Conservation (phyloP, 192 early-diverging fungal genomes). For the Coemansia asiatica region DNA sequence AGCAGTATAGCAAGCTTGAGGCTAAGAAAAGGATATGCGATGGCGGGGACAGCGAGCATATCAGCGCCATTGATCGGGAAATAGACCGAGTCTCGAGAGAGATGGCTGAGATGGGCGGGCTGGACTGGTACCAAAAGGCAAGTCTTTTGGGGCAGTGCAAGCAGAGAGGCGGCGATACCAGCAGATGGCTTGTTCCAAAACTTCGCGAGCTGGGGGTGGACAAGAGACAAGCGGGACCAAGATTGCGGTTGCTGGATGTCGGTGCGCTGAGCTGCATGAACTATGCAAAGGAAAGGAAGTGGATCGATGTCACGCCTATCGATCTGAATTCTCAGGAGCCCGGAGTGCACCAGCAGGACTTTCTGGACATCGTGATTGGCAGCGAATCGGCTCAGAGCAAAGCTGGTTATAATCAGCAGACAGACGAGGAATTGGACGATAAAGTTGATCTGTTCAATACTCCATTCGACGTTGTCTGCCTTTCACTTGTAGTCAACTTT, state of each 20-base stretch:
- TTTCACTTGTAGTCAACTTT: slow-evolving; percentile 89
- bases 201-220: slow-evolving; percentile 44
- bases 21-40: slow-evolving; percentile 17
- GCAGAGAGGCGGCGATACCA: slow-evolving; percentile 75
- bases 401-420: slow-evolving; percentile 34
- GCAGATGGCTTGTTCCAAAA: slow-evolving; percentile 74
- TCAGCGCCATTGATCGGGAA: slow-evolving; percentile 56
- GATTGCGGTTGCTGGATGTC: slow-evolving; percentile 73
- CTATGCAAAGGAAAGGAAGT: slow-evolving; percentile 65
- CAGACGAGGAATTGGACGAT: background rate
- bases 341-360: slow-evolving; percentile 75
- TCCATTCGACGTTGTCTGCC: slow-evolving; percentile 73
- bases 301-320: slow-evolving; percentile 74
- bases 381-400: background rate
- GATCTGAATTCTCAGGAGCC: slow-evolving; percentile 85
- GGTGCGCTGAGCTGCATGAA: slow-evolving; percentile 79
- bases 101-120: slow-evolving; percentile 68
- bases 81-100: slow-evolving; percentile 21
- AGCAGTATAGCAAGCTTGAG: slow-evolving; percentile 62
- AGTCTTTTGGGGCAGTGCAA: slow-evolving; percentile 80
- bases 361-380: slow-evolving; percentile 61
- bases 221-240: background rate
- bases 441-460: slow-evolving; percentile 20
- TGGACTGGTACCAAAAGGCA: slow-evolving; percentile 87
- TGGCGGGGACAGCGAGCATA: slow-evolving; percentile 23